Evolutionary conservation across 805 yeast genomes (phyloP), one percentile per base, ranked within the genome.

Genomic region (Starmerella etchellsii): DNA sequence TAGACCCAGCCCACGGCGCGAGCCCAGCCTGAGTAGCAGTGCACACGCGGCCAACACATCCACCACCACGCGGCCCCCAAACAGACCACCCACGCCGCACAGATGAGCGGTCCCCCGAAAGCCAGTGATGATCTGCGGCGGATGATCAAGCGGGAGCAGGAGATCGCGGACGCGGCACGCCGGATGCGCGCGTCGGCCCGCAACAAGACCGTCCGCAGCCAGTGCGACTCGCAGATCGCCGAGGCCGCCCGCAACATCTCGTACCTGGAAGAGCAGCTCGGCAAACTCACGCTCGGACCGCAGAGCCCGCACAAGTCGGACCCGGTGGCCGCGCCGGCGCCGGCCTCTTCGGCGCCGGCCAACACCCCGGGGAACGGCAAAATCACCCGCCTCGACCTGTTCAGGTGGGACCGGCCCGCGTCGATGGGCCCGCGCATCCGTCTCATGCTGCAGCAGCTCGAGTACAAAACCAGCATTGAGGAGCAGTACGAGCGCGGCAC

Each of bases 361-460:
- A 13, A 4, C 25, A 5, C 25, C 15, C 34, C 37, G 40, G 39
- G 26, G 28, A 15, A 20, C 36, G 31, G 42, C 30, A 41, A 43
- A 45, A 55, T 40, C 41, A 54, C 62, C 28, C 54, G 63, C 25
- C 52, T 62, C 25, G 98, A 91, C 58, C 67, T 91, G 42, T 70
- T 84, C 57, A 85, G 85, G 53, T 85, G 84, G 56, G 96, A 91
- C 54, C 82, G 95, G 52, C 95, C 96, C 0, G 50, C 41, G 31
- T 82, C 94, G 0, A 65, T 91, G 51, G 95, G 96, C 10, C 95
- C 91, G 54, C 74, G 91, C 48, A 91, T 91, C 55, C 95, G 84
- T 61, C 78, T 82, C 53, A 87, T 91, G 97, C 70, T 88, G 41
- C 96, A 87, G 62, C 94, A 85, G 60, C 68, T 91, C 44, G 95